Evolutionary conservation across 2,329 filamentous ascomycete genomes (phyloP).

Genomic region (Ceratocystis eucalypticola): DNA sequence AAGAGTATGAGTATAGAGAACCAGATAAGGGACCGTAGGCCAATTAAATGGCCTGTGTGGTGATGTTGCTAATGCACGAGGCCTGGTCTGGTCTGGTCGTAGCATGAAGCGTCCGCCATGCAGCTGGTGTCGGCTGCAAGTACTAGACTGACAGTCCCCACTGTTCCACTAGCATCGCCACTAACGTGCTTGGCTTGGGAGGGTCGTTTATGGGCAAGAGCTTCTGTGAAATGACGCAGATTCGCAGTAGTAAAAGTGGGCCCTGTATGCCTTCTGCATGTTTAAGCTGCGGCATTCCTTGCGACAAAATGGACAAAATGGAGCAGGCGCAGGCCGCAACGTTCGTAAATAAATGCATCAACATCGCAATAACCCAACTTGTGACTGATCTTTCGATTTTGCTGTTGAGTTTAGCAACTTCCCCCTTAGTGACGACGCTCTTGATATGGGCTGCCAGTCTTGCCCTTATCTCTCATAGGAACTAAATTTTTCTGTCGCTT

Average conservation of each 20-base stretch:
- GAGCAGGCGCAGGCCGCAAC: background rate
- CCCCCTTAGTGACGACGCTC: background rate
- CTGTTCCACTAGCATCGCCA: constrained; percentile 5
- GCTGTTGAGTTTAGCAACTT: background rate
- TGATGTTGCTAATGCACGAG: background rate
- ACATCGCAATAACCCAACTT: background rate
- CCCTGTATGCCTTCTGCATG: background rate
- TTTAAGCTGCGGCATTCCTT: background rate
- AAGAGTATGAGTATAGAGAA: constrained; percentile 1
- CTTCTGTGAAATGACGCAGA: constrained; percentile 11
- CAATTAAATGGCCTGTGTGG: background rate
- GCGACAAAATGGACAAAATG: background rate
- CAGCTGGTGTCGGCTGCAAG: background rate
- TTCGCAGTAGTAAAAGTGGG: constrained; percentile 1
- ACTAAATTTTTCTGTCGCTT: background rate
- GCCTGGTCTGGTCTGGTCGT: background rate
- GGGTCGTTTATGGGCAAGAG: constrained; percentile 16
- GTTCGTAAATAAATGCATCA: background rate
- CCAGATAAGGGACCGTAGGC: background rate
- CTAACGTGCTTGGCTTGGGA: background rate
- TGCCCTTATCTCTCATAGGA: background rate
- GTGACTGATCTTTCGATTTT: background rate
- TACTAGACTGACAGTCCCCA: background rate
- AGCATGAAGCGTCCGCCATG: background rate
- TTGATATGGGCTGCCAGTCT: background rate